Conservation (phyloP, 805 yeast species). For the Lachancea cidri region DNA sequence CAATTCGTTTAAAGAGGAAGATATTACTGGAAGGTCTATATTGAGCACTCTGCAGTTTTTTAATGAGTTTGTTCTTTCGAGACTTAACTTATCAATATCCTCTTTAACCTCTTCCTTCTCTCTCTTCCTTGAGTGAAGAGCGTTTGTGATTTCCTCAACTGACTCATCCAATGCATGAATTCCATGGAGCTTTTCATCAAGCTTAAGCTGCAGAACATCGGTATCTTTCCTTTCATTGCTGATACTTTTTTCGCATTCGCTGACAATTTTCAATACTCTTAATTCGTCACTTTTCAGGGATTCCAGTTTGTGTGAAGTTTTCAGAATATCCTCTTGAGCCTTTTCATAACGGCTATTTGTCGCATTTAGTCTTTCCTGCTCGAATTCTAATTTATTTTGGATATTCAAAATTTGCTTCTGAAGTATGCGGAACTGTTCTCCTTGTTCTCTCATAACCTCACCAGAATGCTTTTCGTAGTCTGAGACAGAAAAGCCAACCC, state of each 20-base stretch:
- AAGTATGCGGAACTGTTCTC: conserved; percentile 57
- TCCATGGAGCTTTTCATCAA: conserved; percentile 29
- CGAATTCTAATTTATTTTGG: conserved; percentile 59
- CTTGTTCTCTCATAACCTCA: conserved; percentile 45
- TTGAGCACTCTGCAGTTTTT: conserved; percentile 73
- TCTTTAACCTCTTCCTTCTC: conserved; percentile 43
- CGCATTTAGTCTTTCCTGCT: conserved; percentile 51
- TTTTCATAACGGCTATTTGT: conserved; percentile 43
- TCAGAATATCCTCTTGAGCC: conserved; percentile 36
- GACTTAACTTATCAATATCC: conserved; percentile 45
- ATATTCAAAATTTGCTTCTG: conserved; percentile 57
- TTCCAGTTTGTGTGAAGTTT: conserved; percentile 34
- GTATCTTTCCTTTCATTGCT: conserved; percentile 36
- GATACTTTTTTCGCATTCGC: conserved; percentile 38
- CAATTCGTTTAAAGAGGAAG: conserved; percentile 55
- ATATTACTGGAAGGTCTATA: conserved; percentile 54
- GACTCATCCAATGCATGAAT: conserved; percentile 46
- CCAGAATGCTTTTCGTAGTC: conserved; percentile 74
- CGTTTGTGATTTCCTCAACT: conserved; percentile 33
- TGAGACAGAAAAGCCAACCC: conserved; percentile 50
- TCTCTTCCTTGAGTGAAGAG: conserved; percentile 30
- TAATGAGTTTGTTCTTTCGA: conserved; percentile 54
- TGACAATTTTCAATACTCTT: conserved; percentile 31
- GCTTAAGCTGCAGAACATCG: conserved; percentile 29
- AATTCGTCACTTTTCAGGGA: conserved; percentile 33